phyloP scores from a whole-genome alignment of 257 asterid species.

The Primulina eburnea region DNA sequence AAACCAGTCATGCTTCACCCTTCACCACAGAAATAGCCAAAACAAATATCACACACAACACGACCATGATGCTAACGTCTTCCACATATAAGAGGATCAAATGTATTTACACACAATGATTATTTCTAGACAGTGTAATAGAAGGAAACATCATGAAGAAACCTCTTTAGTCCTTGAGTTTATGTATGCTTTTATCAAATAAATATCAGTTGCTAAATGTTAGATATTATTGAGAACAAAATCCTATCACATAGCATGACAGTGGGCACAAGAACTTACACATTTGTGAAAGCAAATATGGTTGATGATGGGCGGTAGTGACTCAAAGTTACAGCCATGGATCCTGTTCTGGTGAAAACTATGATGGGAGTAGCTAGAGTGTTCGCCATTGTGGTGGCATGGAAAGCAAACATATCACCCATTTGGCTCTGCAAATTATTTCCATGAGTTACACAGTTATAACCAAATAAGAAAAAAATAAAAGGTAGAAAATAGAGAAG shows the following conservation, averaged over 20 bases:
- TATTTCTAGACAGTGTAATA: not conserved
- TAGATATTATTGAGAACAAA: slow-evolving; percentile 13
- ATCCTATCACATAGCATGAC: not conserved
- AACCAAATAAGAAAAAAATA: not conserved
- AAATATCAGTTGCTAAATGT: not conserved
- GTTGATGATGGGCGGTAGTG: slow-evolving; percentile 82
- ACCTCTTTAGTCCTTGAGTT: not conserved
- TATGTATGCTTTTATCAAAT: not conserved
- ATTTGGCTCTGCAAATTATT: slow-evolving; percentile 61
- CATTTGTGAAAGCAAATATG: slow-evolving; percentile 85
- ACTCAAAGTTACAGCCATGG: slow-evolving; percentile 83
- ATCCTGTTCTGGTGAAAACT: slow-evolving; percentile 96
- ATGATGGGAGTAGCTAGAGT: slow-evolving; percentile 80
- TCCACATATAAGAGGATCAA: slow-evolving; percentile 7
- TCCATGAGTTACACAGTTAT: slow-evolving; percentile 13
- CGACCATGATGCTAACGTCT: not conserved
- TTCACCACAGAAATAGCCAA: too few relatives aligned
- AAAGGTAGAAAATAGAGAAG: not conserved
- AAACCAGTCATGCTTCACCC: not conserved
- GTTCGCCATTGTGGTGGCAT: slow-evolving; percentile 84
- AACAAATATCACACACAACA: not conserved
- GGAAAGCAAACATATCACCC: slow-evolving; percentile 95
- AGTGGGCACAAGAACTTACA: slow-evolving; percentile 45
- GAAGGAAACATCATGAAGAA: not conserved
- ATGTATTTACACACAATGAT: not conserved